Base-by-base conservation (phyloP, 208 protist genomes). In the Acanthamoeba castellanii region DNA sequence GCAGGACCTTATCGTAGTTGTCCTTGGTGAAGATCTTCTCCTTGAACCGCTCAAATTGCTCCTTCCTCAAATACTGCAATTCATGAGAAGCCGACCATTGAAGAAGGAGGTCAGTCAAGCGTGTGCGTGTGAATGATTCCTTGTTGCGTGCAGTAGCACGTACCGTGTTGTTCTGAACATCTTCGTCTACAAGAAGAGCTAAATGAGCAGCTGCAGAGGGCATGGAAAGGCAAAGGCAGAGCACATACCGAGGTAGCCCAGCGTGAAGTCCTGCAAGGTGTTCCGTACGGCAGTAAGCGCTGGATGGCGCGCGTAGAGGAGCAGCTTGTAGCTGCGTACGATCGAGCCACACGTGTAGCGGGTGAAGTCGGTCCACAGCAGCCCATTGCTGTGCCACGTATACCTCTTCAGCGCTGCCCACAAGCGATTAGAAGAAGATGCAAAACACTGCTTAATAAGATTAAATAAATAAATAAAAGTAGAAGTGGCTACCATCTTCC, bases 341-440 rank as follows among this genome's bases (percentile, higher is more conserved):
- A 92, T 92, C 9, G 61, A 92, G 47, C 87, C 37, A 42, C 87
- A 92, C 34, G 66, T 76, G 66, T 78, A 92, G 52, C 87, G 87
- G 25, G 87, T 92, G 61, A 92, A 68, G 50, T 92, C 87, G 13
- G 87, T 57, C 59, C 61, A 92, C 87, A 68, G 50, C 61, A 92
- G 61, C 3, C 59, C 66, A 42, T 18, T 76, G 61, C 87, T 92
- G 87, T 92, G 87, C 87, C 87, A 92, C 18, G 42, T 68, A 18
- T 92, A 92, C 14, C 87, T 32, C 42, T 55, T 68, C 59, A 92
- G 42, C 6, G 42, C 87, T 92, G 47, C 34, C 13, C 20, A 84
- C 16, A 42, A 84, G 3, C 5, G 13, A 13, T 55, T 84, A 50
- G 20, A 50, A 84, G 16, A 84, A 74, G 66, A 74, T 74, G 30